phyloP scores from a whole-genome alignment of 1,284 basidiomycete genomes.

The Abortiporus biennis region DNA sequence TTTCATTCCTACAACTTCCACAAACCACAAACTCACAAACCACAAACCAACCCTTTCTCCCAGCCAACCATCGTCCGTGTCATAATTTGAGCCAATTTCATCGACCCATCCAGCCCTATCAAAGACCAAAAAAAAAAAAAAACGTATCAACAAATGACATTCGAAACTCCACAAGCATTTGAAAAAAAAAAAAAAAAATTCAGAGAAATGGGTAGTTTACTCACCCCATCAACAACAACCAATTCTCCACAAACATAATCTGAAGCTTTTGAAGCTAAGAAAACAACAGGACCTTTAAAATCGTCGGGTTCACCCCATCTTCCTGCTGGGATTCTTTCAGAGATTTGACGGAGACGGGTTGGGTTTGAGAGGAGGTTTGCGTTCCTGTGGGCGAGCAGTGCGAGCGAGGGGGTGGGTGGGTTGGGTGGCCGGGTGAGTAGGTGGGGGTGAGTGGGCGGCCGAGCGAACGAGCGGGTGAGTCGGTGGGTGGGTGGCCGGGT shows the following conservation, averaged over 20 bases:
- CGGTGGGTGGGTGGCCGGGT: too few relatives aligned
- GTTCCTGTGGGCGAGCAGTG: slow-evolving; percentile 45
- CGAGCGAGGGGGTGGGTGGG: not conserved
- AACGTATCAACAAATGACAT: too few relatives aligned
- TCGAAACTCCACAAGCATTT: too few relatives aligned
- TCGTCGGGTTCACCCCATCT: slow-evolving; percentile 87
- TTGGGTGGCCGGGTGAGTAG: not conserved
- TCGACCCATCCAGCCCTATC: too few relatives aligned
- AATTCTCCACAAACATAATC: slow-evolving; percentile 91
- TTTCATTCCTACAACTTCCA: too few relatives aligned
- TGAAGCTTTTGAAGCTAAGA: slow-evolving; percentile 81
- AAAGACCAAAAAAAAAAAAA: too few relatives aligned
- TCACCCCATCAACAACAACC: slow-evolving; percentile 70
- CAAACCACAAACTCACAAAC: too few relatives aligned
- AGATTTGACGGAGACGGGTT: slow-evolving; percentile 77
- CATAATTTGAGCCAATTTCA: too few relatives aligned
- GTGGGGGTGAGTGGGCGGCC: slow-evolving; percentile 2
- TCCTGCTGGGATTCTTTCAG: slow-evolving; percentile 88
- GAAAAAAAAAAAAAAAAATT: too few relatives aligned
- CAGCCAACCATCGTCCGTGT: too few relatives aligned
- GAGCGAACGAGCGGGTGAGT: slow-evolving; percentile 6
- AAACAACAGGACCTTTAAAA: slow-evolving; percentile 89
- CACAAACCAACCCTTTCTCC: too few relatives aligned
- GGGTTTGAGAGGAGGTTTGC: slow-evolving; percentile 73
- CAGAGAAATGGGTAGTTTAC: too few relatives aligned